Percentiles rank a stretch among this genome's conserved stretches.
These are phyloP conservation scores for Trichoderma sp. DNA, from an alignment of 2,329 filamentous ascomycete genomes.

Conservation along the genomic window DNA sequence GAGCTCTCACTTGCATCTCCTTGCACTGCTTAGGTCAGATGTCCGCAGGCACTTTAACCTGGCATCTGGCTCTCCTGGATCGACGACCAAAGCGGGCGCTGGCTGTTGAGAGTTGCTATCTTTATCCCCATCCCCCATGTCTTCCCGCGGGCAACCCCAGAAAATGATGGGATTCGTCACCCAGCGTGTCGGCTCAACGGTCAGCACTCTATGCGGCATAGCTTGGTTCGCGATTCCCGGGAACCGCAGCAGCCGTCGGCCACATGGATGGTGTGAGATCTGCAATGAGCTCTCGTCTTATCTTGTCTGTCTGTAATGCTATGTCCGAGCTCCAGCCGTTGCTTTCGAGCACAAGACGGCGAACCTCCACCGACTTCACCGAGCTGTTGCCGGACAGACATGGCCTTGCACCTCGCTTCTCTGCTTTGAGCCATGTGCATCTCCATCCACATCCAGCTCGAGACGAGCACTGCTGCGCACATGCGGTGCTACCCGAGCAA, in stretches of 20 bases:
- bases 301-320: not conserved
- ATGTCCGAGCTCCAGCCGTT: not conserved
- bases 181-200: slow-evolving; percentile 3
- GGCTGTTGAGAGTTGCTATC: not conserved
- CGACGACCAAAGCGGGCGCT: slow-evolving; percentile 16
- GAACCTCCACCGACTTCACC: not conserved
- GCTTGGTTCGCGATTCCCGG: slow-evolving; percentile 9
- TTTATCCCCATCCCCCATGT: slow-evolving; percentile 11
- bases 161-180: slow-evolving; percentile 11
- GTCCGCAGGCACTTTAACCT: not conserved
- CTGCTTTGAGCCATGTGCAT: slow-evolving; percentile 2
- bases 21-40: slow-evolving; percentile 14
- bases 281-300: not conserved
- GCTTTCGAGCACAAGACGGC: not conserved
- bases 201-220: slow-evolving; percentile 21
- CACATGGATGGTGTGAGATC: not conserved
- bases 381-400: not conserved
- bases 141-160: slow-evolving; percentile 8
- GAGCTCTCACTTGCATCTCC: slow-evolving; percentile 16
- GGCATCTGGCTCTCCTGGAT: not conserved
- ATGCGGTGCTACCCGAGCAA: slow-evolving; percentile 8
- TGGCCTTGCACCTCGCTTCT: not conserved
- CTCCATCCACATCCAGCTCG: not conserved
- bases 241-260: not conserved
- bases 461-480: not conserved